These are phyloP conservation scores for Neoboletus brunneissimus DNA, from an alignment of 768 basidiomycete species.

Conservation along the genomic window DNA sequence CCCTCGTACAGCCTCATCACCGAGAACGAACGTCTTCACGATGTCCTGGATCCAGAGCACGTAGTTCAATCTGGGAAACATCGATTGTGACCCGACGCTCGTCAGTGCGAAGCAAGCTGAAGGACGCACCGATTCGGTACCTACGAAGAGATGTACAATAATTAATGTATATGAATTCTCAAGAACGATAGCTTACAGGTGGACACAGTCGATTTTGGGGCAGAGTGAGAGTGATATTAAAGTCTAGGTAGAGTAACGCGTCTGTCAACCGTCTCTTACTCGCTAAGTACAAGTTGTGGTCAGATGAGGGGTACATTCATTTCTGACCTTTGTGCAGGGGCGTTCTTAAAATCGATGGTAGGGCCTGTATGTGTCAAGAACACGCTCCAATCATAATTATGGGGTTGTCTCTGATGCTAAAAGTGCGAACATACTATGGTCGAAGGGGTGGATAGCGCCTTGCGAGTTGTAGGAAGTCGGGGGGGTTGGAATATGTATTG, in stretches of 20 bases:
- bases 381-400: slow-evolving; percentile 21
- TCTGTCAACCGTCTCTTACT: slow-evolving; percentile 67
- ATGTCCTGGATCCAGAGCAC: slow-evolving; percentile 83
- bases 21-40: slow-evolving; percentile 33
- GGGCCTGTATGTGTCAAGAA: slow-evolving; percentile 27
- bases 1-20: slow-evolving; percentile 39
- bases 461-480: slow-evolving; percentile 63
- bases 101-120: not conserved
- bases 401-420: not conserved
- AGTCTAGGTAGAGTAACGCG: slow-evolving; percentile 75
- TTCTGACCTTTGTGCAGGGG: slow-evolving; percentile 62
- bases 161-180: not conserved
- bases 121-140: slow-evolving; percentile 65
- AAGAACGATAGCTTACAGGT: slow-evolving; percentile 53
- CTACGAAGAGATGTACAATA: slow-evolving; percentile 33
- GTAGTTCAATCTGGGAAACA: slow-evolving; percentile 68
- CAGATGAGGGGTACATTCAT: not conserved
- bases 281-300: slow-evolving; percentile 2
- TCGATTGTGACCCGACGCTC: not conserved
- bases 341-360: slow-evolving; percentile 74
- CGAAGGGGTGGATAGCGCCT: slow-evolving; percentile 53
- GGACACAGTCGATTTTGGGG: slow-evolving; percentile 81
- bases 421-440: slow-evolving; percentile 43
- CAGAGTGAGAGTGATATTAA: slow-evolving; percentile 56
- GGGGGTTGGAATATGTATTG: slow-evolving; percentile 45